Evolutionary conservation across 805 yeast species (phyloP), one percentile per base, ranked within the genome.

Genomic region (Zygoascus flipseniorum): DNA sequence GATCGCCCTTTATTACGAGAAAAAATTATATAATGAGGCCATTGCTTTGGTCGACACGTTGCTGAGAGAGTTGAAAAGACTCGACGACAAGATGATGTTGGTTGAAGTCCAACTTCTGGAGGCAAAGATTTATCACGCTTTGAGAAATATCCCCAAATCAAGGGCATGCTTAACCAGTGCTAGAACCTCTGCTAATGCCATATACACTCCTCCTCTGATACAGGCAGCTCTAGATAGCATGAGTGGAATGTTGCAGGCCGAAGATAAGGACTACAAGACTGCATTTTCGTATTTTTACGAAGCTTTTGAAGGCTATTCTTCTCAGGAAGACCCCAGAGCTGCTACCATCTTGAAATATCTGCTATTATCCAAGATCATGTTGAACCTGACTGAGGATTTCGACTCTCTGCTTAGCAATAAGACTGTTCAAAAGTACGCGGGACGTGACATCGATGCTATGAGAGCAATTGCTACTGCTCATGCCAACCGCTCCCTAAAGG

Each of bases 21-120:
- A 83, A 65, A 76, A 76, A 53, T 72, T 74, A 20, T 86, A 81
- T 69, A 80, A 81, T 57, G 86, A 81, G 47, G 83, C 97, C 3
- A 72, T 93, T 48, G 75, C 78, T 49, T 78, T 89, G 56, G 86
- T 90, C 58, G 81, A 82, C 56, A 76, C 76, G 14, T 76, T 93
- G 61, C 76, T 92, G 60, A 76, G 77, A 59, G 97, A 93, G 69
- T 88, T 92, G 69, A 93, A 92, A 72, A 86, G 88, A 66, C 76
- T 93, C 60, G 99, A 93, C 69, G 99, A 93, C 71, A 93, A 93
- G 70, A 84, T 93, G 51, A 88, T 96, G 32, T 78, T 93, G 52
- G 96, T 93, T 13, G 99, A 93, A 69, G 97, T 93, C 39, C 98
- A 93, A 71, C 74, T 93, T 59, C 78, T 93, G 58, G 98, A 93